Evolutionary conservation across 1,139 yeast genomes (phyloP), one percentile per base, ranked within the genome.

Genomic region (Kodamaea arcana): DNA sequence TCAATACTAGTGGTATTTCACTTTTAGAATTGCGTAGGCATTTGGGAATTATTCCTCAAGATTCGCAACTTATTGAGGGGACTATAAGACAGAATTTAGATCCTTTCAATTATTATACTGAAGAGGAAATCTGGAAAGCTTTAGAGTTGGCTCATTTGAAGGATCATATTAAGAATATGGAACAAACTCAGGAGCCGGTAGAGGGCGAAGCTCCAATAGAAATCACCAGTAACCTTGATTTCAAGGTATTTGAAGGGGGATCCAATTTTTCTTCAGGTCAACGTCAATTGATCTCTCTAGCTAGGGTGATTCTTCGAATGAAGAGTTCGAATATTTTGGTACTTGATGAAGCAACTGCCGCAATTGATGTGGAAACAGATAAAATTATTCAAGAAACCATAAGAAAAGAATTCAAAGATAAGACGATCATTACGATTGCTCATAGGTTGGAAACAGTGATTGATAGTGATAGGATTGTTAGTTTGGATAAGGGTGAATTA

Each of bases 341-440:
- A 14, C 60, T 85, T 31, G 94, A 85, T 52, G 95, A 85, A 57
- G 94, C 94, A 1, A 85, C 94, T 0, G 90, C 94, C 0, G 83
- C 92, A 2, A 90, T 85, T 21, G 95, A 85, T 54, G 78, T 81
- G 14, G 83, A 82, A 51, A 85, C 94, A 0, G 94, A 84, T 49
- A 72, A 72, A 44, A 71, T 83, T 36, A 77, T 84, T 34, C 94
- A 84, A 58, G 76, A 78, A 42, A 83, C 94, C 0, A 83, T 85
- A 28, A 66, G 90, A 38, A 51, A 59, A 2, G 79, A 78, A 48
- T 83, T 84, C 53, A 64, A 60, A 32, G 70, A 79, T 42, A 72
- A 81, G 49, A 84, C 94, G 0, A 83, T 84, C 39, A 59, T 85
- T 32, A 83, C 94, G 0, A 83, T 85, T 47, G 95, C 95, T 0